Base-by-base conservation (phyloP, 148 eudicot genomes). In the Rhododendron ferrugineum region DNA sequence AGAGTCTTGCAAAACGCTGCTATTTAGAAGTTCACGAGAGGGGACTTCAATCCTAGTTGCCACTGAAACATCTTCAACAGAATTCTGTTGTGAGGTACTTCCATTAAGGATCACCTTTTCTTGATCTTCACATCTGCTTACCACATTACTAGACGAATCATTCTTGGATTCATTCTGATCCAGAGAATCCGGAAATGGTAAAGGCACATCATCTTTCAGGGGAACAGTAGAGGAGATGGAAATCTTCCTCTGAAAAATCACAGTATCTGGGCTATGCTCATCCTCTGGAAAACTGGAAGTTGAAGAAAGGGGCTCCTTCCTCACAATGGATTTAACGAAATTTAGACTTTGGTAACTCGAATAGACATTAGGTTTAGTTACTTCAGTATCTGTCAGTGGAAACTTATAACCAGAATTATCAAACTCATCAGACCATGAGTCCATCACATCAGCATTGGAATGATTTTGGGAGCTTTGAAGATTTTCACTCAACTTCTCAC, bases 31-130 rank as follows among this genome's bases (percentile, higher is more conserved):
- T 37, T 88, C 92, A 68, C 85, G 78, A 79, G 85, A 83, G 49
- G 90, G 78, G 66, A 93, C 86, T 64, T 93, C 94, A 76, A 84
- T 87, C 88, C 91, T 94, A 81, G 90, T 87, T 56, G 87, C 89
- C 34, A 82, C 60, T 15, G 80, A 84, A 81, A 83, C 86, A 89
- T 84, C 92, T 85, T 82, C 86, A 42, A 79, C 66, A 50, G 90
- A 82, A 85, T 85, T 87, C 79, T 90, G 88, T 15, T 36, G 76
- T 74, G 84, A 85, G 56, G 82, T 23, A 37, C 83, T 85, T 78
- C 37, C 80, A 36, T 87, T 89, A 68, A 82, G 78, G 34, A 87
- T 68, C 80, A 77, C 81, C 83, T 86, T 89, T 82, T 88, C 92
- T 79, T 87, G 74, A 83, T 82, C 87, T 75, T 79, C 89, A 85